Conservation (phyloP, 257 asterid species). For the Perilla frutescens region DNA sequence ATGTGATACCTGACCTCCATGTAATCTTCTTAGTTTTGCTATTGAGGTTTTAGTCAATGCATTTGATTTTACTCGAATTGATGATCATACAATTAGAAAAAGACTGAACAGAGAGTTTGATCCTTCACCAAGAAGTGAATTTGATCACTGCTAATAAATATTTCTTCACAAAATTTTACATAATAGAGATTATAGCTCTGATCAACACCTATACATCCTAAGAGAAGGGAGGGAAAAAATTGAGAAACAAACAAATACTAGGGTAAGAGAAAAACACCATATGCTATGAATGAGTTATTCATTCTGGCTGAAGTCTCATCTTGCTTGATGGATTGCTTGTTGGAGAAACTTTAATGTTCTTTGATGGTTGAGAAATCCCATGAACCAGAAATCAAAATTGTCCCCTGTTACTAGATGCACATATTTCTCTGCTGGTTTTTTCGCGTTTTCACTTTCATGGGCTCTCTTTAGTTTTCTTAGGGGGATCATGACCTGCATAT, state of each 20-base stretch:
- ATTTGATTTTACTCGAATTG: slow-evolving; percentile 2
- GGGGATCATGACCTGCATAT: slow-evolving; percentile 51
- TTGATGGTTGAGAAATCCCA: slow-evolving; percentile 54
- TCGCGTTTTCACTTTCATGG: slow-evolving; percentile 40
- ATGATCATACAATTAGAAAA: slow-evolving; percentile 5
- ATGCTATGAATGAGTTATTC: background rate
- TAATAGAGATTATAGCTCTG: slow-evolving; percentile 19
- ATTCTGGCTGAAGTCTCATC: slow-evolving; percentile 17
- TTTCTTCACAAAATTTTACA: slow-evolving; percentile 39
- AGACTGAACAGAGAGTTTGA: background rate
- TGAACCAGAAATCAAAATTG: slow-evolving; percentile 57
- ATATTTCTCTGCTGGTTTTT: slow-evolving; percentile 50
- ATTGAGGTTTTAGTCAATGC: background rate
- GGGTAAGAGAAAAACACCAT: background rate
- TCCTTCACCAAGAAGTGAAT: slow-evolving; percentile 29
- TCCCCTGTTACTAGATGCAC: slow-evolving; percentile 51
- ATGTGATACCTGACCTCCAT: background rate
- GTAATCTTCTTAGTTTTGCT: slow-evolving; percentile 2
- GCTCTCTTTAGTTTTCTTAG: slow-evolving; percentile 43
- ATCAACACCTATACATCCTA: slow-evolving; percentile 26
- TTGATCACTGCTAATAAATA: slow-evolving; percentile 17
- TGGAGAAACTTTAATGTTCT: slow-evolving; percentile 42
- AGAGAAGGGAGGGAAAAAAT: slow-evolving; percentile 18
- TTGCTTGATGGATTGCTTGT: slow-evolving; percentile 38
- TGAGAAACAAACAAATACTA: slow-evolving; percentile 19